Percentiles rank a stretch among this genome's conserved stretches.
phyloP scores from a whole-genome alignment of 805 yeast genomes.

The Lachancea lanzarotensis region DNA sequence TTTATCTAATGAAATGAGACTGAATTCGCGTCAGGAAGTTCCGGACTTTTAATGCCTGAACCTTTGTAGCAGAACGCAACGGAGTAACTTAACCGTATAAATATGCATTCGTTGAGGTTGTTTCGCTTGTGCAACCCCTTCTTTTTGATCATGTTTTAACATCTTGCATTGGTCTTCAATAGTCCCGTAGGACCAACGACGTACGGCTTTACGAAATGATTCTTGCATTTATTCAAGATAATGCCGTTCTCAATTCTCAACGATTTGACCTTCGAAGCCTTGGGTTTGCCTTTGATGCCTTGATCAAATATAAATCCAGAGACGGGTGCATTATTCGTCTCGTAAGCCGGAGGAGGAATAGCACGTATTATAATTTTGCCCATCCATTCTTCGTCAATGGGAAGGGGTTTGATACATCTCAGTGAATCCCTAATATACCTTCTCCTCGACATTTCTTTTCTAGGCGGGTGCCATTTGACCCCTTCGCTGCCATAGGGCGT shows the following conservation, averaged over 20 bases:
- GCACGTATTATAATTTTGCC: constrained; percentile 39
- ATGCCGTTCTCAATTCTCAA: constrained; percentile 9
- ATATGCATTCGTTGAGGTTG: background rate
- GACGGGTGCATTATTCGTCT: constrained; percentile 23
- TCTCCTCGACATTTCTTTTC: constrained; percentile 32
- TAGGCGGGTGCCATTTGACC: constrained; percentile 46
- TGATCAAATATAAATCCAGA: constrained; percentile 10
- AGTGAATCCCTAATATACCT: constrained; percentile 46
- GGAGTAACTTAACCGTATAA: too few relatives aligned
- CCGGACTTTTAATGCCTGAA: too few relatives aligned
- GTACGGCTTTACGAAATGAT: constrained; percentile 26
- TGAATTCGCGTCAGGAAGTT: too few relatives aligned
- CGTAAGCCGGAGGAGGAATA: constrained; percentile 17
- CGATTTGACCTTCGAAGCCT: constrained; percentile 6
- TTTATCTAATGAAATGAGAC: too few relatives aligned
- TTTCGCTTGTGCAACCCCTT: too few relatives aligned
- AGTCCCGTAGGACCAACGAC: constrained; percentile 30
- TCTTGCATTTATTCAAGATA: constrained; percentile 17
- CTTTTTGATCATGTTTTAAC: background rate
- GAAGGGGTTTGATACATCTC: constrained; percentile 50
- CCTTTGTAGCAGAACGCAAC: too few relatives aligned
- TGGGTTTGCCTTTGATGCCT: constrained; percentile 1
- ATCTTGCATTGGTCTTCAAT: constrained; percentile 13
- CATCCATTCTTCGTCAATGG: constrained; percentile 48
- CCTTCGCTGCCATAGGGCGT: constrained; percentile 23